Evolutionary conservation across 495 filamentous ascomycete species (phyloP).

Genomic region (Glarea lozoyensis): DNA sequence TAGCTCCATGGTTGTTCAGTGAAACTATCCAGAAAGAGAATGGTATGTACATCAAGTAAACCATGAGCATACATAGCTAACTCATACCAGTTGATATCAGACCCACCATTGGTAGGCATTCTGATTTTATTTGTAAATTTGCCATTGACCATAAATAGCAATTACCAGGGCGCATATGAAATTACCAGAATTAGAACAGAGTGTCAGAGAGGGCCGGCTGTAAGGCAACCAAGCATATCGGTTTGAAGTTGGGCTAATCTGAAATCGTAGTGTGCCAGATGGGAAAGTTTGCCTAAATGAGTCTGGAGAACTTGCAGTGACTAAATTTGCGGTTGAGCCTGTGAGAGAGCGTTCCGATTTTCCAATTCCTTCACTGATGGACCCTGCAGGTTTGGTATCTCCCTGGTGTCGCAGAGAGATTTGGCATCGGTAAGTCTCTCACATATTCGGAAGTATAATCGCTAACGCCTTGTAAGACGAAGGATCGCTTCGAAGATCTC

Average conservation of each 20-base stretch:
- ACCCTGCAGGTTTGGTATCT: constrained; percentile 94
- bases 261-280: constrained; percentile 51
- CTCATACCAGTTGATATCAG: constrained; percentile 64
- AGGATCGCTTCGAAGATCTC: constrained; percentile 68
- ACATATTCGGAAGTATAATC: neutral
- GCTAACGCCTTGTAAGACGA: constrained; percentile 50
- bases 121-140: neutral
- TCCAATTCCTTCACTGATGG: constrained; percentile 1
- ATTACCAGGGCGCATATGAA: constrained; percentile 96
- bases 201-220: constrained; percentile 69
- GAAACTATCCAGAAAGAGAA: constrained; percentile 59
- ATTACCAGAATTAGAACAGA: constrained; percentile 84
- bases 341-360: constrained; percentile 25
- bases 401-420: constrained; percentile 88
- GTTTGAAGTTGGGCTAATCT: constrained; percentile 12
- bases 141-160: constrained; percentile 29
- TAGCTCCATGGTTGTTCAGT: constrained; percentile 73
- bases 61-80: neutral
- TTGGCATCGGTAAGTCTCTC: constrained; percentile 62
- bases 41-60: constrained; percentile 22
- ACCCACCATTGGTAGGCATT: constrained; percentile 63
- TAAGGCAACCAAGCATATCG: constrained; percentile 18
- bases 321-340: constrained; percentile 94
- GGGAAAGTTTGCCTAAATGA: constrained; percentile 84
- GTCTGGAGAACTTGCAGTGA: constrained; percentile 80